Base-by-base conservation (phyloP, 208 protist genomes). In the Trypanosoma cruzi region DNA sequence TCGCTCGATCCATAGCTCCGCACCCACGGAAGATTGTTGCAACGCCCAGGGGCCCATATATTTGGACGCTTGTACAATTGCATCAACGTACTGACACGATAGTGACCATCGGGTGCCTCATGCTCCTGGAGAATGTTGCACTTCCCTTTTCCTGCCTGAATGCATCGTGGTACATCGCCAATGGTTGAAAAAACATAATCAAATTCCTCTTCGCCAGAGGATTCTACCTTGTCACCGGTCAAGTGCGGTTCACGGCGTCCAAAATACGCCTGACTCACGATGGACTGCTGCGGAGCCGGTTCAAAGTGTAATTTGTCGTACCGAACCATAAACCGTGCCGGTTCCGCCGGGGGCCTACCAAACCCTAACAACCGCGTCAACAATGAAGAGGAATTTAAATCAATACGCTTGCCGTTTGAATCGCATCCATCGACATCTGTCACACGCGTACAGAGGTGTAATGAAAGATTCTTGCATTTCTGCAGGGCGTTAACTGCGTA, bases 121-220 rank as follows among this genome's bases (percentile, higher is more conserved):
- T 96, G 90, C 67, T 81, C 76, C 52, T 72, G 46, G 36, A 96
- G 72, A 24, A 92, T 82, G 79, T 91, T 91, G n/a, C 24, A 4
- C 32, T 77, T 46, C 13, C 69, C 52, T 24, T 40, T 59, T n/a
- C 78, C 77, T 6, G 69, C 63, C 20, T 54, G 64, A 59, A 95
- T 82, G 29, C 86, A 86, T 4, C 84, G 77, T 4, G 90, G 84
- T 3, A 84, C 90, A 73, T 89, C 85, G 11, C 90, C 90, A 13
- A 77, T 75, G 26, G 84, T 59, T n/a, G 81, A 64, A 44, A 96
- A 96, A 61, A 96, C 90, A 72, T 96, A 93, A 64, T 93, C 90
- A 69, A 84, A 95, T 32, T 71, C 64, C 58, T 89, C 84, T 16
- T 36, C 65, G 36, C 65, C 75, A 26, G 50, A 58, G 18, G 48